Base-by-base conservation (phyloP, 139 green algal genomes). In the Chlamydomonas incerta region DNA sequence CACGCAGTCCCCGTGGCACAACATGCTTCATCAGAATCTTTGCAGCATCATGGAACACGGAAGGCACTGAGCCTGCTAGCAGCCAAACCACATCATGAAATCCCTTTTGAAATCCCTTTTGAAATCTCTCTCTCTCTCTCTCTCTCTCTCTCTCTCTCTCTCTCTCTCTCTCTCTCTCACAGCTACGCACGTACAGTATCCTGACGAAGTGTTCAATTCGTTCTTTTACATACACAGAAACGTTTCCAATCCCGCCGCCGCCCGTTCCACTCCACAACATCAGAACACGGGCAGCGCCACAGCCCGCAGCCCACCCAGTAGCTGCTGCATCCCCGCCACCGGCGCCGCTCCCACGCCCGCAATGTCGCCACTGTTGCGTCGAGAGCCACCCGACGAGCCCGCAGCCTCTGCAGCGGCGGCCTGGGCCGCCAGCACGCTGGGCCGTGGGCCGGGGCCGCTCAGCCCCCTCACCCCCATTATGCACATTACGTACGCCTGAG, bases 361-460 rank as follows among this genome's bases (percentile, higher is more conserved):
- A 50, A 5, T 8, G 41, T 8, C 8, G 41, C 41, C 41, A 8
- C 41, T 50, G 41, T 50, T 50, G 41, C 41, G 41, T 8, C 41
- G 41, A 5, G 41, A 50, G n/a, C n/a, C n/a, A n/a, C n/a, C n/a
- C 41, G 41, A 50, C 8, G 41, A 50, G 41, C 62, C 28, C 62
- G 62, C 62, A 6, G 24, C 62, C 67, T 14, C 14, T 17, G 58
- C 74, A 35, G 13, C 14, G 33, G 34, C 33, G 17, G 41, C 41
- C 76, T 24, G n/a, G 1, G 62, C 63, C 63, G 29, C n/a, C n/a
- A 70, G n/a, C 76, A 83, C 76, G 46, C 63, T 74, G 41, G 20
- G 33, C 29, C 76, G 76, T n/a, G 37, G 20, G 11, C 76, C 46
- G 33, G 9, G 2, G 24, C 62, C 13, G n/a, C 62, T 21, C 21